Conservation (phyloP, 1,139 yeast species). For the Candida buenavistaensis region DNA sequence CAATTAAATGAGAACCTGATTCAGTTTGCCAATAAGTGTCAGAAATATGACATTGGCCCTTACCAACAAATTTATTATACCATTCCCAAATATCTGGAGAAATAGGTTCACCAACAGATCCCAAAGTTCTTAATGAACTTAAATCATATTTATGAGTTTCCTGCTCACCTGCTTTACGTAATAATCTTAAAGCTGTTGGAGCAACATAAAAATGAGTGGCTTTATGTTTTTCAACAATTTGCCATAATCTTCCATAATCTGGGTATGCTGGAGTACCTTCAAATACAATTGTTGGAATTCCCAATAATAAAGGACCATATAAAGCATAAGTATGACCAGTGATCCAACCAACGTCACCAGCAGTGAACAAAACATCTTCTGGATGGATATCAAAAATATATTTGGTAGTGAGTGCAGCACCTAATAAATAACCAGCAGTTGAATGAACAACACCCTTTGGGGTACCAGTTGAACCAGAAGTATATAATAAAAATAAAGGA, state of each 20-base stretch:
- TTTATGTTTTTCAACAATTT: slow-evolving; percentile 87
- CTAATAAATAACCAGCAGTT: slow-evolving; percentile 91
- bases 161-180: slow-evolving; percentile 89
- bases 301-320: slow-evolving; percentile 88
- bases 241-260: slow-evolving; percentile 95
- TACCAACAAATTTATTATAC: slow-evolving; percentile 92
- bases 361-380: slow-evolving; percentile 88
- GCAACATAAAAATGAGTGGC: slow-evolving; percentile 98
- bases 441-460: slow-evolving; percentile 98
- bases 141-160: slow-evolving; percentile 86
- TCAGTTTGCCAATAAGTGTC: slow-evolving; percentile 99
- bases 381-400: slow-evolving; percentile 91
- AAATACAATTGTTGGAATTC: slow-evolving; percentile 88
- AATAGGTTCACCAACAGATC: slow-evolving; percentile 98
- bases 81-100: slow-evolving; percentile 99
- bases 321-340: slow-evolving; percentile 97
- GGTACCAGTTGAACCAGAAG: slow-evolving; percentile 96
- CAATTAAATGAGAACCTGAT: slow-evolving; percentile 93
- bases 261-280: slow-evolving; percentile 99
- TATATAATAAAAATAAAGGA: slow-evolving; percentile 89
- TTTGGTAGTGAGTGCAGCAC: slow-evolving; percentile 92
- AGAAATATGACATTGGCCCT: slow-evolving; percentile 78
- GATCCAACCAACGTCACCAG: slow-evolving; percentile 99
- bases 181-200: slow-evolving; percentile 94
- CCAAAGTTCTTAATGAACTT: slow-evolving; percentile 88